Conservation (phyloP, 345 rosid species). For the Moricandia moricandioides region DNA sequence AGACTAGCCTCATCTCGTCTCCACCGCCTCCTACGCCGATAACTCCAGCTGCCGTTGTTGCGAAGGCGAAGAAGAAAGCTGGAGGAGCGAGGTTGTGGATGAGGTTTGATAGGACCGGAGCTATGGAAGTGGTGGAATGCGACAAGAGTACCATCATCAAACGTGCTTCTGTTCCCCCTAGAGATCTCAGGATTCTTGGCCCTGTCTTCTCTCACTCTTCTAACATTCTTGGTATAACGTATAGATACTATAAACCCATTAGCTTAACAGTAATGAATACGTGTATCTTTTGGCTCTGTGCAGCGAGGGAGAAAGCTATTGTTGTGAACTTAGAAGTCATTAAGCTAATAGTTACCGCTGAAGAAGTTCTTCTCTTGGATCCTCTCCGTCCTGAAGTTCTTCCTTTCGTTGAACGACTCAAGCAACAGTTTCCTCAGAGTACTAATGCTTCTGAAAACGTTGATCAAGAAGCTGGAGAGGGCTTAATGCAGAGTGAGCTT, state of each 20-base stretch:
- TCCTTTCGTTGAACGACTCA: constrained; percentile 68
- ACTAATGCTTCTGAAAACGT: constrained; percentile 41
- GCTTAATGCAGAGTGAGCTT: constrained; percentile 75
- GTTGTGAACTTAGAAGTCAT: constrained; percentile 84
- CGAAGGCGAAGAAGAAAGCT: constrained; percentile 80
- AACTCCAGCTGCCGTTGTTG: constrained; percentile 28
- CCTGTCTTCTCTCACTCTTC: constrained; percentile 91
- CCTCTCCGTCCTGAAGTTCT: constrained; percentile 79
- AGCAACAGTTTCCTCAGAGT: constrained; percentile 67
- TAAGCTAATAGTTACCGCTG: constrained; percentile 76
- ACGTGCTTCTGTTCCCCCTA: constrained; percentile 73
- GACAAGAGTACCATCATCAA: constrained; percentile 76
- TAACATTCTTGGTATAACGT: constrained; percentile 50
- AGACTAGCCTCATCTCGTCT: constrained; percentile 21
- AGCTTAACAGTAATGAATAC: too few relatives aligned
- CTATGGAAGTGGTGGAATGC: constrained; percentile 74
- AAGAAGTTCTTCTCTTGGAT: constrained; percentile 75
- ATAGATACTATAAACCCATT: background rate
- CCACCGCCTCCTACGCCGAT: constrained; percentile 26
- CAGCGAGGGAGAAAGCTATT: constrained; percentile 89
- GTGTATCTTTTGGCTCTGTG: constrained; percentile 20
- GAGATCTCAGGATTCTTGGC: constrained; percentile 94
- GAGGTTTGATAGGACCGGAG: constrained; percentile 75
- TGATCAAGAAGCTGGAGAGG: constrained; percentile 66
- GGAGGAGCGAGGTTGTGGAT: constrained; percentile 90